A percentile compares a stretch with the other conserved stretches of the same genome.
phyloP scores from a whole-genome alignment of 2,329 filamentous ascomycete species.

The Neofusicoccum umdonicola region DNA sequence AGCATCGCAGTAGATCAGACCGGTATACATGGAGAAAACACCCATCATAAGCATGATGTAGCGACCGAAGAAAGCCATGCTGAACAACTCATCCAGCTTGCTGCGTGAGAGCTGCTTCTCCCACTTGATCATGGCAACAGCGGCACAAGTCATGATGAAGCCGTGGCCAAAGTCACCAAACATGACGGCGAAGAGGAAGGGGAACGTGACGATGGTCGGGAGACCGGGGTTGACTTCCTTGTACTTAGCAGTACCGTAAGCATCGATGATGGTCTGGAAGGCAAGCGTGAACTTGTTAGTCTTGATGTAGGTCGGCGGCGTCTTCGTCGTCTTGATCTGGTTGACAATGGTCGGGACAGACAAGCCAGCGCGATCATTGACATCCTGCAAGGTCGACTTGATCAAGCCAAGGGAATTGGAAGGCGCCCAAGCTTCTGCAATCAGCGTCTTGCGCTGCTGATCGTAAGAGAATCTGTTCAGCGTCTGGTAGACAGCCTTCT shows the following conservation, averaged over 20 bases:
- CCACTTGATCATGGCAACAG: constrained; percentile 92
- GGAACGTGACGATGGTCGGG: constrained; percentile 94
- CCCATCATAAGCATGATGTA: constrained; percentile 99
- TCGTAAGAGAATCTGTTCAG: constrained; percentile 97
- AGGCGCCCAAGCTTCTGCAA: constrained; percentile 96
- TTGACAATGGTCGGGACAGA: constrained; percentile 99
- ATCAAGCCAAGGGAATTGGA: constrained; percentile 87
- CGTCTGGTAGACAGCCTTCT: constrained; percentile 95
- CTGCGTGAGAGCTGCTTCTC: constrained; percentile 78
- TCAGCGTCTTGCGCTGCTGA: constrained; percentile 88
- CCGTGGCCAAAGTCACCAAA: constrained; percentile 98
- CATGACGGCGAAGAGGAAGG: constrained; percentile 99
- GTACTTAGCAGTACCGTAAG: constrained; percentile 96
- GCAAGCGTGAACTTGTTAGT: constrained; percentile 98
- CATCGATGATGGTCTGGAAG: constrained; percentile 98
- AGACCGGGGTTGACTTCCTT: constrained; percentile 95
- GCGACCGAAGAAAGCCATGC: constrained; percentile 97
- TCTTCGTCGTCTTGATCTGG: constrained; percentile 95
- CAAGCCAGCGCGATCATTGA: constrained; percentile 91
- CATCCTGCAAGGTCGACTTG: constrained; percentile 90
- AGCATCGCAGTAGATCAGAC: constrained; percentile 94
- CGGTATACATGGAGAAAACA: constrained; percentile 93
- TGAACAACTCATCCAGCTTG: constrained; percentile 95
- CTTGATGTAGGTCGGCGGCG: constrained; percentile 93
- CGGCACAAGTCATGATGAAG: constrained; percentile 78